These are phyloP conservation scores for Phytophthora gonapodyides DNA, from an alignment of 352 stramenopile species.

Conservation along the genomic window DNA sequence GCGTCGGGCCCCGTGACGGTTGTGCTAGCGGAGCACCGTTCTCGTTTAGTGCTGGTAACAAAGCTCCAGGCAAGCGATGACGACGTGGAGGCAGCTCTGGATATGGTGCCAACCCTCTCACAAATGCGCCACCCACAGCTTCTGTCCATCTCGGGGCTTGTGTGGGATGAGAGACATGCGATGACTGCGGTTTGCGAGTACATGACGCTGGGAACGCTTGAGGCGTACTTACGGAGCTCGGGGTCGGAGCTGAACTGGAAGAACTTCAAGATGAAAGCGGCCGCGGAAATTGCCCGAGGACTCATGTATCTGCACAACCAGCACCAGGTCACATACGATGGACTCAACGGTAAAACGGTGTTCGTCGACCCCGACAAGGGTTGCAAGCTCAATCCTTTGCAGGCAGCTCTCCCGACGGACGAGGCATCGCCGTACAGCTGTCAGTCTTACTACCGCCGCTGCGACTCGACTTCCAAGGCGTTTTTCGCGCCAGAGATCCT, in stretches of 20 bases:
- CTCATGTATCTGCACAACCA: conserved; percentile 83
- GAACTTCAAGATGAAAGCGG: conserved; percentile 81
- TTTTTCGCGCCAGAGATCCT: conserved; percentile 68
- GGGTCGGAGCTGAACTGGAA: conserved; percentile 59
- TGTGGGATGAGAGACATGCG: conserved; percentile 61
- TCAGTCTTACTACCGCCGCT: conserved; percentile 33
- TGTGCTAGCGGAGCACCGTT: conserved; percentile 48
- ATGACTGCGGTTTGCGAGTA: conserved; percentile 74
- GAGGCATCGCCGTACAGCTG: conserved; percentile 36
- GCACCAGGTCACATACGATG: conserved; percentile 74
- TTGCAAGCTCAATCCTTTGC: conserved; percentile 81
- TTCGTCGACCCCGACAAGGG: conserved; percentile 75
- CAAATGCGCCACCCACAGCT: conserved; percentile 75
- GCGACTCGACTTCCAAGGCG: conserved; percentile 38
- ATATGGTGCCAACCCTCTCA: conserved; percentile 60
- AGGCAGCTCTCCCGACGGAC: conserved; percentile 59
- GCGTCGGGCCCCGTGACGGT: conserved; percentile 53
- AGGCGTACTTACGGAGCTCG: conserved; percentile 52
- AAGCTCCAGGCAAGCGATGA: conserved; percentile 60
- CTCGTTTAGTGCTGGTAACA: conserved; percentile 60
- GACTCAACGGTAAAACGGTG: conserved; percentile 66
- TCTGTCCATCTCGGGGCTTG: conserved; percentile 60
- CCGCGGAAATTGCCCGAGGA: conserved; percentile 59
- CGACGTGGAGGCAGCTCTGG: conserved; percentile 56
- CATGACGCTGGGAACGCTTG: conserved; percentile 72